A percentile compares a stretch with the other conserved stretches of the same genome.
These are phyloP conservation scores for Leccinum pseudoinsigne DNA, from an alignment of 1,284 basidiomycete species.

Conservation along the genomic window DNA sequence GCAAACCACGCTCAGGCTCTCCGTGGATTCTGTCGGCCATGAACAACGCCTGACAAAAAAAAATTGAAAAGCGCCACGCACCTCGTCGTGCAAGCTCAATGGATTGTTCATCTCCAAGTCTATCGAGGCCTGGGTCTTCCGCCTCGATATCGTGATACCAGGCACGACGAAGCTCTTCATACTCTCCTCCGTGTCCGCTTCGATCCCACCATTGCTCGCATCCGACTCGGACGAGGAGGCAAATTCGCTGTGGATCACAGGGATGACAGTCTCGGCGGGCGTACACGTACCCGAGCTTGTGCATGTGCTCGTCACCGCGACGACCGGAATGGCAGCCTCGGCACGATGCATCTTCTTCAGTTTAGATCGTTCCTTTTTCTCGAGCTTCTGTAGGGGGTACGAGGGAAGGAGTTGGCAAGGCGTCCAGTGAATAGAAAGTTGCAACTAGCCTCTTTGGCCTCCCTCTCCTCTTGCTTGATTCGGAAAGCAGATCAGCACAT, in stretches of 20 bases:
- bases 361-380: slow-evolving; percentile 58
- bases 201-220: slow-evolving; percentile 53
- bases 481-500: slow-evolving; percentile 21
- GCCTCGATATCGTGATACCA: slow-evolving; percentile 43
- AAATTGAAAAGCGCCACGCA: slow-evolving; percentile 32
- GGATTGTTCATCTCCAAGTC: slow-evolving; percentile 82
- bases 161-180: slow-evolving; percentile 61
- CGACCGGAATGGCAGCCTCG: slow-evolving; percentile 31
- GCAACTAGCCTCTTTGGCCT: slow-evolving; percentile 48
- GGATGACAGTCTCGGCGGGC: slow-evolving; percentile 32
- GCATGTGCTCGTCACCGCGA: slow-evolving; percentile 20
- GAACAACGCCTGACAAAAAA: slow-evolving; percentile 4
- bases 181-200: slow-evolving; percentile 73
- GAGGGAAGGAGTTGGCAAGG: slow-evolving; percentile 5
- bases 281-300: slow-evolving; percentile 19
- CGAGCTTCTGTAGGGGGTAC: slow-evolving; percentile 42
- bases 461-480: slow-evolving; percentile 49
- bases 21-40: slow-evolving; percentile 78
- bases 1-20: slow-evolving; percentile 76
- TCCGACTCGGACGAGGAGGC: slow-evolving; percentile 56
- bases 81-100: slow-evolving; percentile 80
- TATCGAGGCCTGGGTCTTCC: slow-evolving; percentile 34
- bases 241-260: slow-evolving; percentile 24
- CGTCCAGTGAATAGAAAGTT: background rate
- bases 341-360: slow-evolving; percentile 49